Evolutionary conservation across 495 filamentous ascomycete genomes (phyloP).

Genomic region (Astrocystis sublimbata): DNA sequence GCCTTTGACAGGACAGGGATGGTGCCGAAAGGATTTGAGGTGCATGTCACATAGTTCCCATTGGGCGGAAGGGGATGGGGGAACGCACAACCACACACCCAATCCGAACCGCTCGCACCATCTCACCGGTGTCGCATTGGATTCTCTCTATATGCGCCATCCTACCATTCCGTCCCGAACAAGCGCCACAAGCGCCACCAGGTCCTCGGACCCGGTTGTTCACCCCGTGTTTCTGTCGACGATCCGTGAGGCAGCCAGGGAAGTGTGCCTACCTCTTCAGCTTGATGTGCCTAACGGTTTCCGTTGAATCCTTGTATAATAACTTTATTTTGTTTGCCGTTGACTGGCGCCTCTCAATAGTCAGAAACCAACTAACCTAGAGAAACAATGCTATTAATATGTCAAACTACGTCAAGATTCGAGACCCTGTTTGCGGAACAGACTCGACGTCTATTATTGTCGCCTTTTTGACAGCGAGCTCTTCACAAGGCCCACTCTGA

Average conservation of each 20-base stretch:
- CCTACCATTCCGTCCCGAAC: neutral
- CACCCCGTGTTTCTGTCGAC: neutral
- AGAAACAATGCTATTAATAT: neutral
- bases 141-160: no score
- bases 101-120: neutral
- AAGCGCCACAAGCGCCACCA: neutral
- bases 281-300: neutral
- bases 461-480: neutral
- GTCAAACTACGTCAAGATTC: no score
- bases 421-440: no score
- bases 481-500: neutral
- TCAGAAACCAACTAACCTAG: neutral
- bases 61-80: neutral
- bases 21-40: slow-evolving; percentile 4
- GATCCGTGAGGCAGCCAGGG: neutral
- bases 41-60: neutral
- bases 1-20: slow-evolving; percentile 2
- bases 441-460: neutral
- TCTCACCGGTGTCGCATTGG: neutral
- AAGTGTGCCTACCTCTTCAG: neutral
- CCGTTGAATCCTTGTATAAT: neutral
- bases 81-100: neutral
- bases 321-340: no score
- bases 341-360: neutral
- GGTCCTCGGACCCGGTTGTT: slow-evolving; percentile 1